Conservation (phyloP, 441 rosid species). For the Metrosideros polymorpha region DNA sequence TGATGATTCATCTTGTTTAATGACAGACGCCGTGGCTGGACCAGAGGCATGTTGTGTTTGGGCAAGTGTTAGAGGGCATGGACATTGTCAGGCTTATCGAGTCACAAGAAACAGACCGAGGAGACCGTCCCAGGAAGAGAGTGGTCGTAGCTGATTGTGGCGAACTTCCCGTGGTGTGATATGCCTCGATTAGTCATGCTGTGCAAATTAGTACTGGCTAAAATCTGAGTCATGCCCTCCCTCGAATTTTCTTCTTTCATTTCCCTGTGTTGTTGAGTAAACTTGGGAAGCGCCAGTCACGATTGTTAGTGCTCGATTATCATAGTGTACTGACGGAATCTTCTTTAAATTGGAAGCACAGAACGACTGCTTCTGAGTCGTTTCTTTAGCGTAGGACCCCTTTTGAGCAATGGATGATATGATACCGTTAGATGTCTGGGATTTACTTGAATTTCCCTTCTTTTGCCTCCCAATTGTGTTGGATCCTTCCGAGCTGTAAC, state of each 20-base stretch:
- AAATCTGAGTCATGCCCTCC: neutral
- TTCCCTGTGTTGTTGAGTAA: neutral
- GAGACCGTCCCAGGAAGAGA: slow-evolving; percentile 90
- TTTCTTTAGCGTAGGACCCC: neutral
- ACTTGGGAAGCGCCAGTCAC: neutral
- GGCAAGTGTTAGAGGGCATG: slow-evolving; percentile 96
- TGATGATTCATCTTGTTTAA: neutral
- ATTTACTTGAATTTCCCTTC: neutral
- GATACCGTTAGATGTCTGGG: neutral
- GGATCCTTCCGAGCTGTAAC: neutral
- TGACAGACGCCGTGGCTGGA: slow-evolving; percentile 95
- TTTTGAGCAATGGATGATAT: neutral
- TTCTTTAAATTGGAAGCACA: neutral
- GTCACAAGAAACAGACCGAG: slow-evolving; percentile 89
- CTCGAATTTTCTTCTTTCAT: neutral
- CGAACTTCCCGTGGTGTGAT: slow-evolving; percentile 66
- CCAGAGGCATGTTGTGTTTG: slow-evolving; percentile 91
- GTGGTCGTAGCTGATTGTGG: slow-evolving; percentile 76
- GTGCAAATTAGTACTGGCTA: neutral
- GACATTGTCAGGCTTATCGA: slow-evolving; percentile 77
- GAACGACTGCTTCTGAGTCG: neutral
- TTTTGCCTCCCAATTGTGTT: accelerated
- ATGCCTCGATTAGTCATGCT: neutral
- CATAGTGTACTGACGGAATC: neutral
- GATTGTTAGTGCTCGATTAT: neutral